phyloP scores from a whole-genome alignment of 108 stramenopile genomes.

The Schizochytrium sp. region DNA sequence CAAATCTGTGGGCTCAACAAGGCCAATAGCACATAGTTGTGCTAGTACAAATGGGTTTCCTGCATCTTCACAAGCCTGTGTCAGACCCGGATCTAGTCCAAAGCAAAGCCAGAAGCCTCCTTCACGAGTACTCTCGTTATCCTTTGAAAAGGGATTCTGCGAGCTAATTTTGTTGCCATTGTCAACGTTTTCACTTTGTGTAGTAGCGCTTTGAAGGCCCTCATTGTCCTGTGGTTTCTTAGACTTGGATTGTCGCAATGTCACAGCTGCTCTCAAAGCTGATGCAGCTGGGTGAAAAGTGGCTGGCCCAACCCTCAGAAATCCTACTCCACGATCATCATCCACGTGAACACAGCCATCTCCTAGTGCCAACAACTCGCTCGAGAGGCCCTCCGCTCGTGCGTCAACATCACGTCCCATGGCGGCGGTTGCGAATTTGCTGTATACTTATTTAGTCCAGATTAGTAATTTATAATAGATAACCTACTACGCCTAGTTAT shows the following conservation, averaged over 20 bases:
- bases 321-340: not conserved
- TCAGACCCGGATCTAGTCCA: not conserved
- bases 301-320: not conserved
- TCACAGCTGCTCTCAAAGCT: not conserved
- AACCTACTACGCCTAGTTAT: no score
- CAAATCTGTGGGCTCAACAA: not conserved
- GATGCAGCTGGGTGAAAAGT: not conserved
- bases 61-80: not conserved
- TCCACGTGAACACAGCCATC: constrained; percentile 13
- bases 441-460: no score
- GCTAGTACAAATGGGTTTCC: not conserved
- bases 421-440: no score
- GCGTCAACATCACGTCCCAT: no score
- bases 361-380: not conserved
- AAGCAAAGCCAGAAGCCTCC: constrained; percentile 21
- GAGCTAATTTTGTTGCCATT: not conserved
- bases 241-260: no score
- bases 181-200: not conserved
- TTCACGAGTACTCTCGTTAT: not conserved
- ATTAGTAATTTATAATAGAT: no score
- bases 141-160: not conserved
- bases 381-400: no score
- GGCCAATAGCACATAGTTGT: not conserved
- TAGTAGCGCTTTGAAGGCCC: not conserved
- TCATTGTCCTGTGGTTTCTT: no score